Evolutionary conservation across 257 asterid species (phyloP).

Genomic region (Scutellaria minor): DNA sequence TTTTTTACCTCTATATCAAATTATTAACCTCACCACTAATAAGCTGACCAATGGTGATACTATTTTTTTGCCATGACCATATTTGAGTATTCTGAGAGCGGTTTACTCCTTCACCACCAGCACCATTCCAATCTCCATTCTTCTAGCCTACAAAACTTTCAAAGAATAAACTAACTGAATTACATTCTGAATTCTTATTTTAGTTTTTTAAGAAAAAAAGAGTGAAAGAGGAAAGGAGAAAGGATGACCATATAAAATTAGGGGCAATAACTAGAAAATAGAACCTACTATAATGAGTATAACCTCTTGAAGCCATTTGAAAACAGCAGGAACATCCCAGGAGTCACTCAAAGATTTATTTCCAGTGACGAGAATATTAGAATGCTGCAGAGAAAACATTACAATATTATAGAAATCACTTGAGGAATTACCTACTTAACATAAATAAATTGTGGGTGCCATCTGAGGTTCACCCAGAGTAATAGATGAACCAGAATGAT

Average conservation of each 20-base stretch:
- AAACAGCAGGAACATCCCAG: constrained; percentile 39
- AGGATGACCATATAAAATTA: background rate
- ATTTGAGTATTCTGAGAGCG: constrained; percentile 7
- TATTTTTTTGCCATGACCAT: no score
- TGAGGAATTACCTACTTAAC: constrained; percentile 70
- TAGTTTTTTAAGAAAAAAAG: no score
- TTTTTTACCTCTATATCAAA: constrained; percentile 35
- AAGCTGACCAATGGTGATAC: constrained; percentile 44
- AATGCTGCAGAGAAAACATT: constrained; percentile 7
- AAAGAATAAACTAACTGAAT: no score
- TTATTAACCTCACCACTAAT: constrained; percentile 34
- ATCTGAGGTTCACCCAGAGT: constrained; percentile 82
- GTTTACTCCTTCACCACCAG: constrained; percentile 63
- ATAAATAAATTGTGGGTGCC: constrained; percentile 74
- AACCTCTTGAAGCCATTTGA: constrained; percentile 95
- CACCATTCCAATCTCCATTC: constrained; percentile 92
- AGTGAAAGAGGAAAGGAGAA: no score
- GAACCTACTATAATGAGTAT: background rate
- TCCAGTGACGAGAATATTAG: constrained; percentile 40
- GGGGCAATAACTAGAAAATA: background rate
- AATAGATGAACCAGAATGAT: constrained; percentile 22
- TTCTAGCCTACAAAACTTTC: constrained; percentile 29
- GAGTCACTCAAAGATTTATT: constrained; percentile 74
- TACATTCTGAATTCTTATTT: no score
- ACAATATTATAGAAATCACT: background rate